Conservation (phyloP, 1,284 basidiomycete genomes). For the Kalmanozyma brasiliensis region DNA sequence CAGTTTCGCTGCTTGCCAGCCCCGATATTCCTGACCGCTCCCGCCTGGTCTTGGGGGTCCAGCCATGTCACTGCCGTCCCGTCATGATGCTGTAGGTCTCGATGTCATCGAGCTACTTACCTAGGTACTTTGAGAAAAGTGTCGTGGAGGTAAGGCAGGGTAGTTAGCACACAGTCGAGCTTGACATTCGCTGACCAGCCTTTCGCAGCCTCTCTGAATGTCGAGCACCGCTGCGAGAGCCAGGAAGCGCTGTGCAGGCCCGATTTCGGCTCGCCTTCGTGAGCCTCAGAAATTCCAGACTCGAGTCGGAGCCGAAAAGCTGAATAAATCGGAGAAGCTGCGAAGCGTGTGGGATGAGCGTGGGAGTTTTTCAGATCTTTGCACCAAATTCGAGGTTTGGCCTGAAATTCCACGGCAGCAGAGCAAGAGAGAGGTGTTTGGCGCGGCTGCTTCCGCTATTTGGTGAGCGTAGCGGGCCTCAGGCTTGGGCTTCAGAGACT, state of each 20-base stretch:
- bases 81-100: slow-evolving; percentile 61
- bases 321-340: too few relatives aligned
- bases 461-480: not conserved
- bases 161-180: not conserved
- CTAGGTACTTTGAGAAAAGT: slow-evolving; percentile 47
- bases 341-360: not conserved
- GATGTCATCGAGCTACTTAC: slow-evolving; percentile 31
- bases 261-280: too few relatives aligned
- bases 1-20: too few relatives aligned
- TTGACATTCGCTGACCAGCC: slow-evolving; percentile 10
- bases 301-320: not conserved
- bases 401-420: too few relatives aligned
- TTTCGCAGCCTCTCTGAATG: not conserved
- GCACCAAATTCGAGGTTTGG: too few relatives aligned
- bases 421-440: too few relatives aligned
- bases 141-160: slow-evolving; percentile 23
- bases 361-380: slow-evolving; percentile 6
- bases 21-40: too few relatives aligned
- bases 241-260: slow-evolving; percentile 1
- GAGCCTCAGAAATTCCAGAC: not conserved
- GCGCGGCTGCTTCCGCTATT: slow-evolving; percentile 1
- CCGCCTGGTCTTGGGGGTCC: too few relatives aligned
- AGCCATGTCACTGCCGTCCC: not conserved
- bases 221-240: not conserved
- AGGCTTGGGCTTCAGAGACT: too few relatives aligned